phyloP scores from a whole-genome alignment of 176 grass and related monocot species.

The Oropetium thomaeum region DNA sequence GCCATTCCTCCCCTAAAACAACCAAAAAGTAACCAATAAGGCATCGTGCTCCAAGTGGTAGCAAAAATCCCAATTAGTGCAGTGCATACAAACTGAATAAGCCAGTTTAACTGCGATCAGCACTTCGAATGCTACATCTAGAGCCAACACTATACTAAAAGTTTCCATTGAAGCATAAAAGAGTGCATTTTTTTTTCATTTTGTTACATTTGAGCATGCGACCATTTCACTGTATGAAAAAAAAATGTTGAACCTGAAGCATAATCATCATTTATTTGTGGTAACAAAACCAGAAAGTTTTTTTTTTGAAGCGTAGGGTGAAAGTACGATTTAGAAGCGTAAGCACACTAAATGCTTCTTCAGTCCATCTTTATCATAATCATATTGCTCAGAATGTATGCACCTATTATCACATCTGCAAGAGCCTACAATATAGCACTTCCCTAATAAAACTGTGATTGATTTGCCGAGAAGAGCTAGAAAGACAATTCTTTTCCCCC shows the following conservation, averaged over 20 bases:
- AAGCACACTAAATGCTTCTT: neutral
- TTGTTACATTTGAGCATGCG: too few relatives aligned
- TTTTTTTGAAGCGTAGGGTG: too few relatives aligned
- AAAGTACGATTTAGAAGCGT: neutral
- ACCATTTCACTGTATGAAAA: too few relatives aligned
- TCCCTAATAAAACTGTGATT: neutral
- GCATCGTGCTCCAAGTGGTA: conserved; percentile 16
- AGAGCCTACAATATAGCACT: neutral
- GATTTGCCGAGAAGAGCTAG: too few relatives aligned
- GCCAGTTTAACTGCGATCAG: neutral
- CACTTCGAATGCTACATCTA: neutral
- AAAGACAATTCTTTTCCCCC: neutral
- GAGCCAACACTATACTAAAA: too few relatives aligned
- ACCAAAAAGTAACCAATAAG: neutral
- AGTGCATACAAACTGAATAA: neutral
- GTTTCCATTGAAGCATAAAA: too few relatives aligned
- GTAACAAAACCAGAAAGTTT: neutral
- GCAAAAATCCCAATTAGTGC: neutral
- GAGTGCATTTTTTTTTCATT: too few relatives aligned
- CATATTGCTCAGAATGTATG: neutral
- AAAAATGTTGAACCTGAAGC: too few relatives aligned
- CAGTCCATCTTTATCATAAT: neutral
- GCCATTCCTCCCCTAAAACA: conserved; percentile 54
- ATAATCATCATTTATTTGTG: too few relatives aligned
- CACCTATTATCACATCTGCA: too few relatives aligned